phyloP scores from a whole-genome alignment of 176 grass and related monocot genomes.

The Dendrocalamus sinicus region DNA sequence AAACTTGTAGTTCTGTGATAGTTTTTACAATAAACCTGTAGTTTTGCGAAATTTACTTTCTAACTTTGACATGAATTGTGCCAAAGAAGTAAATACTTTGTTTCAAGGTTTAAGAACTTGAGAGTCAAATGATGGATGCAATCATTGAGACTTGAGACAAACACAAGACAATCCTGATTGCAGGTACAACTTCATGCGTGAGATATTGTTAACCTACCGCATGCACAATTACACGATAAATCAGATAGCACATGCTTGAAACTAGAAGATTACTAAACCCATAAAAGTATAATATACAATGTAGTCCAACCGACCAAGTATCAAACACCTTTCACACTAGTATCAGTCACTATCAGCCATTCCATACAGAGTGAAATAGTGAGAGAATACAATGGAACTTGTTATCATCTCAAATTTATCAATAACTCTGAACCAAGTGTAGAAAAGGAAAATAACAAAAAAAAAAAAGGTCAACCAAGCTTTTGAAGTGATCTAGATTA shows the following conservation, averaged over 20 bases:
- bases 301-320: not conserved
- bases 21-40: not conserved
- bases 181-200: not conserved
- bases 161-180: constrained; percentile 1
- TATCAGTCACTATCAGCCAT: not conserved
- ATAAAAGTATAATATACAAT: not conserved
- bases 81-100: not conserved
- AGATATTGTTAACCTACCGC: not conserved
- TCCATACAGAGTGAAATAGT: not conserved
- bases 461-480: not conserved
- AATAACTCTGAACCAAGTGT: constrained; percentile 26
- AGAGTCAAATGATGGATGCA: not conserved
- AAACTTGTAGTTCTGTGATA: not conserved
- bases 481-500: constrained; percentile 12
- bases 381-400: constrained; percentile 5
- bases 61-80: not conserved
- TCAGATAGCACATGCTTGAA: constrained; percentile 1
- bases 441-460: not conserved
- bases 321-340: not conserved
- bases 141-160: not conserved
- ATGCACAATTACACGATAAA: constrained; percentile 18
- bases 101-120: constrained; percentile 8
- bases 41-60: not conserved
- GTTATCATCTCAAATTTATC: constrained; percentile 11
- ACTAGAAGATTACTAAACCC: not conserved